Conservation (phyloP, 768 basidiomycete genomes). For the Tulasnella sp. region DNA sequence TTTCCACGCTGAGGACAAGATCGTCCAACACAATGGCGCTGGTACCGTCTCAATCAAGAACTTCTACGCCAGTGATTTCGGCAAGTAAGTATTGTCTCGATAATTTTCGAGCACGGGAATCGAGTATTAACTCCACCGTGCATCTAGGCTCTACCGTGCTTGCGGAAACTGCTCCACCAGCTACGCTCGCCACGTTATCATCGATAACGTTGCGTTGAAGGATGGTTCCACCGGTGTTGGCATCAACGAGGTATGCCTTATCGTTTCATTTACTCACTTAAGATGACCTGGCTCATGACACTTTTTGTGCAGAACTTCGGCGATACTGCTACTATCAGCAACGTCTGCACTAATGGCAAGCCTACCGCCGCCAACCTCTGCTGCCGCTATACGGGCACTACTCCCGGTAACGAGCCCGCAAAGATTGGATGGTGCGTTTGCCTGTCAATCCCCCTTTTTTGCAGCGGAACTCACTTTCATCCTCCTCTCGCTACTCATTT, state of each 20-base stretch:
- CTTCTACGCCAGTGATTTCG: conserved; percentile 9
- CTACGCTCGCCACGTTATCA: conserved; percentile 25
- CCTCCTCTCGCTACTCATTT: background rate
- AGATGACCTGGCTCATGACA: background rate
- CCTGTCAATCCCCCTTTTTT: background rate
- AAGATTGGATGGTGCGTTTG: background rate
- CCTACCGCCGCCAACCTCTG: background rate
- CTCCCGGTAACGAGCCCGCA: background rate
- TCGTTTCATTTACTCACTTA: no score
- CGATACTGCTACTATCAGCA: conserved; percentile 22
- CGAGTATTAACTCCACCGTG: background rate
- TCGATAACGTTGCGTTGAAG: conserved; percentile 24
- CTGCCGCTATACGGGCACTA: background rate
- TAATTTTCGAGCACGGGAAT: background rate
- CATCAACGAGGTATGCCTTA: background rate
- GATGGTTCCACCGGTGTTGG: conserved; percentile 26
- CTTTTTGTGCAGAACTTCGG: conserved; percentile 23
- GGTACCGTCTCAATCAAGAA: conserved; percentile 20
- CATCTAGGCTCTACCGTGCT: conserved; percentile 23
- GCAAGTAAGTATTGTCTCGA: conserved; percentile 10
- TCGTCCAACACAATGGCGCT: conserved; percentile 12
- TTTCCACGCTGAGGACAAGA: conserved; percentile 27
- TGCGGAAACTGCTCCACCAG: conserved; percentile 29
- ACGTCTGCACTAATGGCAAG: conserved; percentile 28
- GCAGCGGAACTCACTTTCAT: background rate